Evolutionary conservation across 2,329 filamentous ascomycete genomes (phyloP).

Genomic region (Phialophora chinensis): DNA sequence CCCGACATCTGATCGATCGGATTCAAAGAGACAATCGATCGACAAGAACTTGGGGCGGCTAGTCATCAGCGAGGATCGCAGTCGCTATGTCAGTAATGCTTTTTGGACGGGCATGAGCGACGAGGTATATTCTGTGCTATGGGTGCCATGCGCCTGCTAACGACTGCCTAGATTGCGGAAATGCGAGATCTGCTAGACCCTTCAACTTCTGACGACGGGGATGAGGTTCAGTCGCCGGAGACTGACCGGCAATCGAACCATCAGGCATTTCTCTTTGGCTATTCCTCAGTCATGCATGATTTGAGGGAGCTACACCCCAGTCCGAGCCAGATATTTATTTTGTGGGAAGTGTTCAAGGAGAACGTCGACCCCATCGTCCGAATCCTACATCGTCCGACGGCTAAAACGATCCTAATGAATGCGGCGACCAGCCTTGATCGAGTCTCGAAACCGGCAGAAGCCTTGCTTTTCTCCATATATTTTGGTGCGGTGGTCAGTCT

Average conservation of each 20-base stretch:
- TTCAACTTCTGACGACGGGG: slow-evolving; percentile 60
- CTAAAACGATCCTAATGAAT: slow-evolving; percentile 58
- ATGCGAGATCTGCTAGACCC: slow-evolving; percentile 66
- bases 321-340: slow-evolving; percentile 55
- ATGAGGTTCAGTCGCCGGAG: slow-evolving; percentile 57
- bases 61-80: slow-evolving; percentile 64
- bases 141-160: neutral
- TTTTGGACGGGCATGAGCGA: slow-evolving; percentile 67
- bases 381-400: slow-evolving; percentile 63
- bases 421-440: slow-evolving; percentile 57
- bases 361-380: slow-evolving; percentile 68
- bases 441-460: slow-evolving; percentile 59
- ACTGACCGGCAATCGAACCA: slow-evolving; percentile 53
- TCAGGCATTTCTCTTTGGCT: slow-evolving; percentile 67
- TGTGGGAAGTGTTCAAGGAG: slow-evolving; percentile 66
- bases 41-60: slow-evolving; percentile 62
- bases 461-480: slow-evolving; percentile 66
- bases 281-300: slow-evolving; percentile 62
- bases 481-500: slow-evolving; percentile 62
- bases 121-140: slow-evolving; percentile 52
- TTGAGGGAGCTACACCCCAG: slow-evolving; percentile 63
- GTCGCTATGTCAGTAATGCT: slow-evolving; percentile 66
- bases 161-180: slow-evolving; percentile 60
- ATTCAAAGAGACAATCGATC: slow-evolving; percentile 35
- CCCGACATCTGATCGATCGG: slow-evolving; percentile 26